These are phyloP conservation scores for Lobulomyces angularis DNA, from an alignment of 192 early-diverging fungal genomes.

Conservation along the genomic window DNA sequence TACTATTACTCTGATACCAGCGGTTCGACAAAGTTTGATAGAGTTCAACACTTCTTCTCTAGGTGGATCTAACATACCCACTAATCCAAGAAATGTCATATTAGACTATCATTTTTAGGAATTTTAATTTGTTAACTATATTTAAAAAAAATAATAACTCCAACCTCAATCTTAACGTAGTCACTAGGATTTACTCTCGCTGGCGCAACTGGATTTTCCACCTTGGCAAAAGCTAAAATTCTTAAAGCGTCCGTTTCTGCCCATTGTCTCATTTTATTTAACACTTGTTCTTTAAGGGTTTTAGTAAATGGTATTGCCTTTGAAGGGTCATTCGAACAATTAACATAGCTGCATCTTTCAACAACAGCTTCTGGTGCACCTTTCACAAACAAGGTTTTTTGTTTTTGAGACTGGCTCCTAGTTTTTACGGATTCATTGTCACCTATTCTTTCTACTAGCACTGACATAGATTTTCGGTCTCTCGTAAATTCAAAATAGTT, in stretches of 20 bases:
- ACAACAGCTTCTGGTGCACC: slow-evolving; percentile 90
- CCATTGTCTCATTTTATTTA: slow-evolving; percentile 57
- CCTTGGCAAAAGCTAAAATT: slow-evolving; percentile 79
- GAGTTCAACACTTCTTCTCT: slow-evolving; percentile 76
- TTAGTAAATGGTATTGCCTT: slow-evolving; percentile 52
- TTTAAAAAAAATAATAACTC: slow-evolving; percentile 5
- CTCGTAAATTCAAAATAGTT: slow-evolving; percentile 86
- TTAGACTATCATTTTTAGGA: slow-evolving; percentile 21
- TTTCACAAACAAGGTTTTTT: slow-evolving; percentile 63
- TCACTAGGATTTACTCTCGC: slow-evolving; percentile 28
- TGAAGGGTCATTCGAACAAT: slow-evolving; percentile 25
- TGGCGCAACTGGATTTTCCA: slow-evolving; percentile 61
- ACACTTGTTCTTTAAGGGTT: slow-evolving; percentile 42
- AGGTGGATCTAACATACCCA: slow-evolving; percentile 97
- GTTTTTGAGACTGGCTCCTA: slow-evolving; percentile 7
- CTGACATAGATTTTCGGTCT: slow-evolving; percentile 97
- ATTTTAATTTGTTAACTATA: slow-evolving; percentile 2
- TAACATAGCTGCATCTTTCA: slow-evolving; percentile 65
- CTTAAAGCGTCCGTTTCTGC: slow-evolving; percentile 69
- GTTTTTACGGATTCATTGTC: slow-evolving; percentile 4
- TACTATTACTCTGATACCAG: slow-evolving; percentile 95
- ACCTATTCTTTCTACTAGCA: slow-evolving; percentile 46
- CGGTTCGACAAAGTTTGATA: slow-evolving; percentile 75
- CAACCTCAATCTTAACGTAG: slow-evolving; percentile 60
- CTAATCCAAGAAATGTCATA: slow-evolving; percentile 89